Evolutionary conservation across 345 rosid species (phyloP), one percentile per base, ranked within the genome.

Genomic region (Arabidopsis suecica): DNA sequence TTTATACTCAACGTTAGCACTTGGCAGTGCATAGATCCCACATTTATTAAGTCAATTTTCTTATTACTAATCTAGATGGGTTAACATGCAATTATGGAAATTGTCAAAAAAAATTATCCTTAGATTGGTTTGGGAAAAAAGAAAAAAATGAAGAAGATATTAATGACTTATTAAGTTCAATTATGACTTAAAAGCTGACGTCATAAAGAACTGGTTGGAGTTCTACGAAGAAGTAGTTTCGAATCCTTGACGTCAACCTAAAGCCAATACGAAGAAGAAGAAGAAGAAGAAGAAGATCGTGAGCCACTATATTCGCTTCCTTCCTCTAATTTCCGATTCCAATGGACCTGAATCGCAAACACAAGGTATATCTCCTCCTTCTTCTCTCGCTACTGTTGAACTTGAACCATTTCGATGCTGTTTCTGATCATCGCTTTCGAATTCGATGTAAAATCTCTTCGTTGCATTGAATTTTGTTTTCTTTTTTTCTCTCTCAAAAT

Each of bases 341-440:
- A 33, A 91, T 91, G 96, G 96, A 89, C 69, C 79, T 82, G 1
- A 72, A 81, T 76, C 90, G 91, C 60, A 91, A 89, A 78, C 85
- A 86, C 69, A 91, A 89, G 91, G 97, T 85, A 33, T 5, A 8
- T 47, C n/a, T 42, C 64, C 48, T 68, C 53, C 51, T 38, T 37
- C 65, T 60, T 5, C 42, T 16, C 20, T 14, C 23, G 16, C 42
- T 30, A 61, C 60, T 63, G 40, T 9, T 53, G 6, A 72, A 30
- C 3, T 40, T 22, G 13, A 32, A 47, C 63, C 66, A 5, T 61
- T 49, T 75, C 8, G 56, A 13, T 50, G 42, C 20, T 23, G 2
- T 23, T 4, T 70, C 57, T 32, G 32, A 23, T 76, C 41, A 44
- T 55, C 68, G 67, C 51, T 49, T 57, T 48, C 57, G 68, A 74